Evolutionary conservation across 192 early-diverging fungal genomes (phyloP), one percentile per base, ranked within the genome.

Genomic region (Pilaira anomala): DNA sequence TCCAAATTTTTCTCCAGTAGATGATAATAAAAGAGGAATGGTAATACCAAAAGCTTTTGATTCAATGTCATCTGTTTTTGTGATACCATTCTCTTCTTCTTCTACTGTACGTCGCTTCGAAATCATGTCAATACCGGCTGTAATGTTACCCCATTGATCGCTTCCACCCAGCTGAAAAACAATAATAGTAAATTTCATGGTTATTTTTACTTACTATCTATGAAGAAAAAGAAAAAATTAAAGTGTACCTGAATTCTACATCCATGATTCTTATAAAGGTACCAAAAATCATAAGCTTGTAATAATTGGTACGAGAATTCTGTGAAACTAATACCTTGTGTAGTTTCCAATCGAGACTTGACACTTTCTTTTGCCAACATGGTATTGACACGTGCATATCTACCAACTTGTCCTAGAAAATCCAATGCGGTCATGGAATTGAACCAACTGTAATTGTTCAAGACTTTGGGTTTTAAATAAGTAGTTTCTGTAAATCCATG

Each of bases 111-210:
- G 42, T 4, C 25, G 24, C 21, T 52, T 49, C 40, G 45, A 30
- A 46, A 98, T 96, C 67, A 98, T 65, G 52, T 98, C 94, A 40
- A 93, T 91, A 24, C 96, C 96, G 2, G 94, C 90, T 0, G 85
- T 86, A 59, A 98, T 98, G 66, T 98, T 98, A 19, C 96, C 96
- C 96, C 96, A 98, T 65, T 98, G 96, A 67, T 98, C 94, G 67
- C 90, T 93, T 30, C 96, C 96, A 36, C 96, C 96, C 22, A 98
- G 60, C 87, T 91, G 74, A 39, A 50, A 67, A 60, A 18, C 57
- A 48, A 21, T 7, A n/a, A 29, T 16, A n/a, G 19, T 30, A 9
- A 6, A 24, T 42, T 18, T 19, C 5, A 22, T 45, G 13, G 7
- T 5, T 49, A 26, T 53, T n/a, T 4, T 50, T 52, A 7, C 24